Percentiles rank a stretch among this genome's conserved stretches.
Evolutionary conservation across 352 stramenopile species (phyloP).

Genomic region (Phytophthora palmivora): DNA sequence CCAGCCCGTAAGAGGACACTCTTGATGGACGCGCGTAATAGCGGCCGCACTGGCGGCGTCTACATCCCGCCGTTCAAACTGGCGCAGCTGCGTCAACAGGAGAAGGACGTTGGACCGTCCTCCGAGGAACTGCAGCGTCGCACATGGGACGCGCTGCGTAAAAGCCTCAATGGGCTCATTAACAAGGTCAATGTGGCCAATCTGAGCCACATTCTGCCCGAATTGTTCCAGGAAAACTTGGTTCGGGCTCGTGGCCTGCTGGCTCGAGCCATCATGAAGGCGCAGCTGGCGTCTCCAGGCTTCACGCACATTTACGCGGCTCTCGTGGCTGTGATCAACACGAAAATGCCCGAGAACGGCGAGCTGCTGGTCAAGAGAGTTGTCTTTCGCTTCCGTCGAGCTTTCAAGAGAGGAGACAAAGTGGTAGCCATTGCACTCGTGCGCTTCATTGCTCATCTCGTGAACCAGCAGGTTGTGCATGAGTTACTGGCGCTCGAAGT

Average conservation of each 20-base stretch:
- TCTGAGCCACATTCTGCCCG: conserved; percentile 95
- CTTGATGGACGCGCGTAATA: conserved; percentile 42
- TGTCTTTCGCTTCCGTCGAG: conserved; percentile 94
- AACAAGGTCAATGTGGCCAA: conserved; percentile 97
- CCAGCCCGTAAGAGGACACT: conserved; percentile 33
- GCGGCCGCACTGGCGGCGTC: conserved; percentile 86
- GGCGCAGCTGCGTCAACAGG: conserved; percentile 69
- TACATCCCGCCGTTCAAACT: conserved; percentile 95
- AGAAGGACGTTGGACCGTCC: conserved; percentile 33
- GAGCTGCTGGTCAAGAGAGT: conserved; percentile 95
- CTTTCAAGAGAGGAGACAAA: conserved; percentile 98
- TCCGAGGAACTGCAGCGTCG: conserved; percentile 90
- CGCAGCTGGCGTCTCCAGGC: conserved; percentile 95
- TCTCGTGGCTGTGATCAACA: conserved; percentile 98
- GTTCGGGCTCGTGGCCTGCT: conserved; percentile 96
- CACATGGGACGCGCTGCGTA: conserved; percentile 96
- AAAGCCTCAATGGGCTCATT: conserved; percentile 98
- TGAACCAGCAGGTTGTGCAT: conserved; percentile 98
- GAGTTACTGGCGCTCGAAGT: conserved; percentile 98
- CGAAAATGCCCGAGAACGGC: conserved; percentile 98
- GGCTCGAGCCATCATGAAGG: conserved; percentile 95
- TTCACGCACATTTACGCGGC: conserved; percentile 98
- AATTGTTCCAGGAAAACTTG: conserved; percentile 98
- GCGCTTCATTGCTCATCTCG: conserved; percentile 98
- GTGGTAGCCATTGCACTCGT: conserved; percentile 94